Base-by-base conservation (phyloP, 2,329 filamentous ascomycete genomes). In the Ophiostoma triangulosporum region DNA sequence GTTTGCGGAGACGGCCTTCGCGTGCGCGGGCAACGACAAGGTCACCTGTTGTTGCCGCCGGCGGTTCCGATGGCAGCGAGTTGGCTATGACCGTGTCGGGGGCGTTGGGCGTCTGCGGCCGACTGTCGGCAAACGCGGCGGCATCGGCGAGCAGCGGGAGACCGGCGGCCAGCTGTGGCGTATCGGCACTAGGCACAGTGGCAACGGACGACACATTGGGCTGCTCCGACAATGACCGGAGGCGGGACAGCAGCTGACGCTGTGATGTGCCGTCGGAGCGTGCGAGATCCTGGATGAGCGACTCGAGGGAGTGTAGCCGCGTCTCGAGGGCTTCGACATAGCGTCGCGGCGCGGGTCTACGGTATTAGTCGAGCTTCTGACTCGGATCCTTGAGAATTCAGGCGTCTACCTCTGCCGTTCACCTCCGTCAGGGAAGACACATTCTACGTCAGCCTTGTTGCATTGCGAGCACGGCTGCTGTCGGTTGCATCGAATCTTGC, bases 1-100 rank as follows among this genome's bases (percentile, higher is more conserved):
- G 61, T 54, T 65, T 68, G 32, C 66, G 64, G 48, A 71, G 62
- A 17, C 70, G 68, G 4, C 71, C 67, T 24, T 69, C 62, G 4
- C 36, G 8, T 24, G 36, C 36, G 9, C 36, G 36, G 2, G 36
- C 36, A 11, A 40, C 36, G 17, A n/a, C 36, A 9, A 40, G 36
- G 36, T 40, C 36, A 11, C 36, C 36, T 12, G 36, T 40, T 5
- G 36, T 40, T 24, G 29, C 29, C 6, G 29, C 29, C 20, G 8
- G 36, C 20, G 6, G 36, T 40, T 17, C 17, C n/a, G 36, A 24
- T 3, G 36, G 24, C 8, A 20, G 36, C 4, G 36, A 12, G 36
- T 20, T 15, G 36, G 24, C 20, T 40, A 40, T 24, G 6, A 40
- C 6, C 36, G 36, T 40, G 20, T 40, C 36, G 20, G 17, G 8